Base-by-base conservation (phyloP, 108 stramenopile species). In the Chaetoceros muelleri region DNA sequence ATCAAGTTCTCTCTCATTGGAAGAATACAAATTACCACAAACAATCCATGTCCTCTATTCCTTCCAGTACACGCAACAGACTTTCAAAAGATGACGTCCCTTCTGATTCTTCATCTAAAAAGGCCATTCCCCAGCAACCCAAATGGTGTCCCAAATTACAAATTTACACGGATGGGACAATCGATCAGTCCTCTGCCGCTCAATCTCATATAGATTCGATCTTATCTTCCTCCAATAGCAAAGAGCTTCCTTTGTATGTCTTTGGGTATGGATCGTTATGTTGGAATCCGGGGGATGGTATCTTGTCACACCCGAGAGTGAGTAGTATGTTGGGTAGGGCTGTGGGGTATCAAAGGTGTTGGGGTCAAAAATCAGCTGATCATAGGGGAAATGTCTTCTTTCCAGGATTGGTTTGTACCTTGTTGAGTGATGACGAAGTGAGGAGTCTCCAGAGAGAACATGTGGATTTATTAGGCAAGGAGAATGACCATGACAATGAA, bases 261-360 rank as follows among this genome's bases (percentile, higher is more conserved):
- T 92, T 92, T 61, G 85, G 90, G 16, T 92, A 92, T 57, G 90
- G 90, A 10, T 82, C 81, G 10, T 64, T 90, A 1, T 90, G 89
- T 66, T 92, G 90, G 90, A 74, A 81, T 60, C 85, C 90, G 23
- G 89, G 89, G 44, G 34, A 58, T n/a, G 81, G 81, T 1, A 76
- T 65, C 5, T 70, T 87, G 47, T 49, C 73, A 19, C 29, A 60
- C 10, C 10, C 51, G 16, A 29, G 57, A 21, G 76, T 77, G 21
- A 66, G 60, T 13, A 66, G 67, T 5, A 46, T 57, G 2, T 52
- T 61, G 18, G 72, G 78, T 30, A 46, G 70, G 30, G 73, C 71
- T 0, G 65, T 66, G 52, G 84, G 86, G 1, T 87, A 80, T 65
- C 78, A 72, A 59, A 74, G 90, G 60, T 72, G 74, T 55, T 92